Base-by-base conservation (phyloP, 306 rosid species). In the Cucurbita ficifolia region DNA sequence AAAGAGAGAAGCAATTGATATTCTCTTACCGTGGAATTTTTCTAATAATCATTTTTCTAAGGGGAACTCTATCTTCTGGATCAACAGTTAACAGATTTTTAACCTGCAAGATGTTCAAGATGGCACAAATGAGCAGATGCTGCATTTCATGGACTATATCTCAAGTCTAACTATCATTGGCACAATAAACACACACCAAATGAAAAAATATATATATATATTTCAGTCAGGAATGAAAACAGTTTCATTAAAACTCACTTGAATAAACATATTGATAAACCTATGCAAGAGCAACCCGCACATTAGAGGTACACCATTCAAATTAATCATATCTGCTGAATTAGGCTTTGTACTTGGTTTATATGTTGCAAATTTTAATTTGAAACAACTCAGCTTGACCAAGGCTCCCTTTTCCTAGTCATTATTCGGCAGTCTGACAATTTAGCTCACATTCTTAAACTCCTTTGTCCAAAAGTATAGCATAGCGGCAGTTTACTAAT, bases 31-130 rank as follows among this genome's bases (percentile, higher is more conserved):
- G 89, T 65, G 99, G 97, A 82, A 91, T 91, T 84, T 89, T 91
- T 87, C 99, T 81, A 29, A 94, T 84, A 49, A 85, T 77, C 96
- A 91, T 88, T 85, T 85, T 91, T 83, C 87, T 84, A 54, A 94
- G 81, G 61, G 95, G 73, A 82, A 89, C 89, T 70, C 80, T 79
- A 69, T 86, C 95, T 63, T 81, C 84, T 36, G 87, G 85, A 84
- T 87, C 90, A 87, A 94, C 84, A 81, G 87, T 84, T 79, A 91
- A 79, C 55, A 94, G 96, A 87, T 91, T 94, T 83, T 94, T 94
- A 73, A 91, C 98, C 98, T 94, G 87, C 75, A 85, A 12, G 60
- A 79, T 49, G 77, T 19, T 76, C 53, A 59, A 60, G 39, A 73
- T 45, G 21, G 49, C 45, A 21, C 73, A 46, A 42, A 67, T 46